Conservation (phyloP, 2,329 filamentous ascomycete species). For the Orbilia oligospora region DNA sequence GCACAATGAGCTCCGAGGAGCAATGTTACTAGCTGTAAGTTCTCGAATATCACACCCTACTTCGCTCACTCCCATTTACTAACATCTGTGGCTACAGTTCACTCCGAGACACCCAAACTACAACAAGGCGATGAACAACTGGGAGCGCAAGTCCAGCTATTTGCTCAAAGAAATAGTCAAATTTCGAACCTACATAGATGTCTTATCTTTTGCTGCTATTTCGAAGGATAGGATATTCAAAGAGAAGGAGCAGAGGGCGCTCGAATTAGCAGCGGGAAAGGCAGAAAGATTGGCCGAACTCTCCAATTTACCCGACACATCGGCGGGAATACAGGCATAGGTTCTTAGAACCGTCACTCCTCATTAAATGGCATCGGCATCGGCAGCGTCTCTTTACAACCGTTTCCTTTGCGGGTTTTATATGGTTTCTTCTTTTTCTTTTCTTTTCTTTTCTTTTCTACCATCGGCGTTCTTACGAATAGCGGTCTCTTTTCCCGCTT, state of each 20-base stretch:
- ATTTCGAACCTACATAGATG: slow-evolving; percentile 94
- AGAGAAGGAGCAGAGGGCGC: slow-evolving; percentile 66
- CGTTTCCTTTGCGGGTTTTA: background rate
- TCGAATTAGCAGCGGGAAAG: slow-evolving; percentile 36
- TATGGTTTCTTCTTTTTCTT: background rate
- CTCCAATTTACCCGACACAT: slow-evolving; percentile 38
- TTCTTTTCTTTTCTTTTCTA: background rate
- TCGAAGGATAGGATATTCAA: slow-evolving; percentile 80
- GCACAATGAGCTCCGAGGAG: slow-evolving; percentile 88
- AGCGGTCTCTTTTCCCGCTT: slow-evolving; percentile 10
- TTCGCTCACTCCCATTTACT: slow-evolving; percentile 10
- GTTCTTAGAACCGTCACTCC: background rate
- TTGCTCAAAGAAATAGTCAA: slow-evolving; percentile 95
- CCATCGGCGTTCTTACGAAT: slow-evolving; percentile 38
- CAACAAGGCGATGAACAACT: slow-evolving; percentile 90
- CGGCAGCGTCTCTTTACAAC: background rate
- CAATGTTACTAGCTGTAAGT: slow-evolving; percentile 81
- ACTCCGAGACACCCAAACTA: slow-evolving; percentile 86
- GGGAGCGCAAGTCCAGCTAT: slow-evolving; percentile 96
- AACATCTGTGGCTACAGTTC: slow-evolving; percentile 71
- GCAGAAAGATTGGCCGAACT: slow-evolving; percentile 23
- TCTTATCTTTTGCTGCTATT: slow-evolving; percentile 78
- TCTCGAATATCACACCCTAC: slow-evolving; percentile 67
- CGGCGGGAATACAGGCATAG: slow-evolving; percentile 6
- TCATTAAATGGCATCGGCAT: background rate